These are phyloP conservation scores for Mucor mucedo DNA, from an alignment of 371 early-diverging fungal species.

Conservation along the genomic window DNA sequence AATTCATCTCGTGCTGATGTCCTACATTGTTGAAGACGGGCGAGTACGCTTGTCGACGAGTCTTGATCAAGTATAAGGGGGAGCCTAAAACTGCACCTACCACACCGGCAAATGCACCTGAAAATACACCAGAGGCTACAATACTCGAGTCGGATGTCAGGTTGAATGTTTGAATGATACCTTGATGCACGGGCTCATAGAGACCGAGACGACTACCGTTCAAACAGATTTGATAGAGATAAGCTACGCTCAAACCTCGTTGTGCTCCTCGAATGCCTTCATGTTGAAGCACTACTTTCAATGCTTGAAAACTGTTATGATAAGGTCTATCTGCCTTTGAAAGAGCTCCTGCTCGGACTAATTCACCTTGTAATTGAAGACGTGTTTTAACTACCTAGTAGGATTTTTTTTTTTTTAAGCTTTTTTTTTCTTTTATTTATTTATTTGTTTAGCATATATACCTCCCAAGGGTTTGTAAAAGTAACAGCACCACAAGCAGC, in stretches of 20 bases:
- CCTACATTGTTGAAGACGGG: constrained; percentile 79
- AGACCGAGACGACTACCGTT: constrained; percentile 93
- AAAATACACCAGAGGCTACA: constrained; percentile 65
- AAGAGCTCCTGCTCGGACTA: constrained; percentile 58
- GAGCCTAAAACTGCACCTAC: constrained; percentile 86
- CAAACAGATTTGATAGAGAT: constrained; percentile 89
- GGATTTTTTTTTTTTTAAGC: background rate
- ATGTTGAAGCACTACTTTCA: constrained; percentile 74
- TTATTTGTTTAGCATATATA: constrained; percentile 29
- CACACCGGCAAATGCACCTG: constrained; percentile 73
- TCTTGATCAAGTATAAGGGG: constrained; percentile 93
- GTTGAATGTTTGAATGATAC: constrained; percentile 25
- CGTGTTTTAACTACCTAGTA: constrained; percentile 92
- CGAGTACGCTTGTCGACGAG: constrained; percentile 92
- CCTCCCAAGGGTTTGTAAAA: constrained; percentile 94
- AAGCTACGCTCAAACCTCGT: constrained; percentile 90
- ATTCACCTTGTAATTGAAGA: constrained; percentile 94
- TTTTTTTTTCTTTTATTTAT: background rate
- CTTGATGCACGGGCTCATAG: constrained; percentile 77
- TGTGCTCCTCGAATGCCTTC: constrained; percentile 92
- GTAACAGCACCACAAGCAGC: constrained; percentile 94
- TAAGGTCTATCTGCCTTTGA: constrained; percentile 68
- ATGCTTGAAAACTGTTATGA: constrained; percentile 79
- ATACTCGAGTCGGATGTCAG: constrained; percentile 34
- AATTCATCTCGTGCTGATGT: constrained; percentile 86